These are phyloP conservation scores for Ustilago esculenta DNA, from an alignment of 1,284 basidiomycete genomes.

Conservation along the genomic window DNA sequence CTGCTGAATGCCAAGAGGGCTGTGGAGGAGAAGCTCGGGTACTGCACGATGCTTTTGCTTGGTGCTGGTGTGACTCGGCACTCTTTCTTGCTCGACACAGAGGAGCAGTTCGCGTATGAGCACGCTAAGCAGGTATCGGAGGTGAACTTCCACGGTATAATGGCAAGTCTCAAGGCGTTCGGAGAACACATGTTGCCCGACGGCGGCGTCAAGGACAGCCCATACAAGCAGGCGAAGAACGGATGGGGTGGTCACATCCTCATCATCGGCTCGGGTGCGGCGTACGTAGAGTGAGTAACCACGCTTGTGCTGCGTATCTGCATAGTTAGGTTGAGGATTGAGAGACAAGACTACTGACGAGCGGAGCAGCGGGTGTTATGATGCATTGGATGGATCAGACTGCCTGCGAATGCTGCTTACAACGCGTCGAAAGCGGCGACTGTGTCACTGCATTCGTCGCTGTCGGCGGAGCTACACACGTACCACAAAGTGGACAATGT, in stretches of 20 bases:
- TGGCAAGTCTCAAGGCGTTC: constrained; percentile 51
- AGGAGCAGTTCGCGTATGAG: constrained; percentile 41
- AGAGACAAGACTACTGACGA: too few species aligned
- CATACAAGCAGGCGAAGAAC: constrained; percentile 41
- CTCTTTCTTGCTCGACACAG: constrained; percentile 50
- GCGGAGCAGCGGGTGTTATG: too few species aligned
- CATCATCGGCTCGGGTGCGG: constrained; percentile 49
- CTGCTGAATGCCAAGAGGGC: constrained; percentile 37
- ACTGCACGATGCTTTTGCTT: constrained; percentile 48
- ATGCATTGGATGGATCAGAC: background rate
- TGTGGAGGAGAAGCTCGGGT: constrained; percentile 45
- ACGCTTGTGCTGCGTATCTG: too few species aligned
- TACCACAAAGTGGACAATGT: constrained; percentile 55
- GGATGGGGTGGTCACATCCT: constrained; percentile 57
- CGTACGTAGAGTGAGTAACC: constrained; percentile 41
- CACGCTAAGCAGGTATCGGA: constrained; percentile 38
- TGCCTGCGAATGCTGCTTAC: constrained; percentile 50
- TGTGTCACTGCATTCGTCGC: constrained; percentile 40
- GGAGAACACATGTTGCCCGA: constrained; percentile 55
- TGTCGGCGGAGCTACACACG: constrained; percentile 42
- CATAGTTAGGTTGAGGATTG: too few species aligned
- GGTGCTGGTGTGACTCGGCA: constrained; percentile 51
- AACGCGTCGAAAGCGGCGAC: constrained; percentile 53
- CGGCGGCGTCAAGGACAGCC: constrained; percentile 35
- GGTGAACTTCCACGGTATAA: constrained; percentile 51